Base-by-base conservation (phyloP, 768 basidiomycete species). In the Hysterangium stoloniferum region DNA sequence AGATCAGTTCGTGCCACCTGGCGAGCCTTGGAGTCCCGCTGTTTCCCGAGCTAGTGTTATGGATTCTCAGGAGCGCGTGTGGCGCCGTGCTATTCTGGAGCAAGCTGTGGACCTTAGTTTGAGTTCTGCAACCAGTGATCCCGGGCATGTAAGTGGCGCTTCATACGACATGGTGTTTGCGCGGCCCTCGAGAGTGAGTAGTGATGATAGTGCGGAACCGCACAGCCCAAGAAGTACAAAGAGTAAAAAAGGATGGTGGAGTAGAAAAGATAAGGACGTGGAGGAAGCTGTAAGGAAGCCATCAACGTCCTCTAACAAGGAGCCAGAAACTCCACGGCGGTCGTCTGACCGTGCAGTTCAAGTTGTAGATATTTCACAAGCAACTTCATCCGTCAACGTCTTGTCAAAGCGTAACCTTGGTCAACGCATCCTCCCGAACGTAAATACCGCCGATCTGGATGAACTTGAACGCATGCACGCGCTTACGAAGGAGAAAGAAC, bases 51-150 rank as follows among this genome's bases (percentile, higher is more conserved):
- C 24, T 22, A 20, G 37, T 31, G 27, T 27, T 6, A 37, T 76
- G 42, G 77, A 78, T 60, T 66, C 74, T 15, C 68, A 68, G 17
- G 81, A 83, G 34, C 79, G 82, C 44, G 71, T 75, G 22, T 92
- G 89, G 90, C 72, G 88, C 54, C 86, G 78, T 62, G 80, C 80
- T 0, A 64, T 92, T 20, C 70, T 92, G 48, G 79, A 79, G 19
- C 78, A 88, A 63, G 89, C 86, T 31, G 86, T 92, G 17, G 79
- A 82, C 47, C 82, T 61, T 28, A 61, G 61, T 41, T 44, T 57
- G 32, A 55, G 54, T 20, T 33, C 48, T 37, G 28, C 38, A 12
- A 35, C 38, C 13, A 51, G 25, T 29, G 41, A 41, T 32, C 25
- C 35, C 25, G 34, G 29, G 8, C 34, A 22, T 46, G 38, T 9